Percentiles rank a stretch among this genome's conserved stretches.
These are phyloP conservation scores for Leishmania arabica DNA, from an alignment of 208 protist genomes.

Conservation along the genomic window DNA sequence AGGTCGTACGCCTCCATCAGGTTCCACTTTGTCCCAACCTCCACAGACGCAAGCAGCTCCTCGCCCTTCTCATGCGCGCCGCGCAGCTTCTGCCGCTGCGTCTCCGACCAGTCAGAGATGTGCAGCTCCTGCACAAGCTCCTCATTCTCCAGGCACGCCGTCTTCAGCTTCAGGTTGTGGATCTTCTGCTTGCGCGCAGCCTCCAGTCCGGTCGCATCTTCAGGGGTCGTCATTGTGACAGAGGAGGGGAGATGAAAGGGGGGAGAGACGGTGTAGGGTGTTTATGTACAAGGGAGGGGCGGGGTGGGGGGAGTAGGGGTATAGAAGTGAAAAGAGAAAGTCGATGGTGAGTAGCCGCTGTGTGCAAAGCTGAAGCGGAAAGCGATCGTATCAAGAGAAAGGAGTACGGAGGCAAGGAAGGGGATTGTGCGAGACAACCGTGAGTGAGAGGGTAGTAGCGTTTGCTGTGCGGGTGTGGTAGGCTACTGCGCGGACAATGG, in stretches of 20 bases:
- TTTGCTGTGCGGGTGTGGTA: not conserved
- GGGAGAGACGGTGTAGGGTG: slow-evolving; percentile 4
- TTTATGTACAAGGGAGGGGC: not conserved
- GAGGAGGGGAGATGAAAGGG: not conserved
- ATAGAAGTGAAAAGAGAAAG: not conserved
- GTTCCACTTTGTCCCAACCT: slow-evolving; percentile 84
- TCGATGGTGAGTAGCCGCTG: not conserved
- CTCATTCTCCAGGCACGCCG: slow-evolving; percentile 77
- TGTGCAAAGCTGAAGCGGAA: not conserved
- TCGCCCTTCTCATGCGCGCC: slow-evolving; percentile 76
- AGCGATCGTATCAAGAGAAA: not conserved
- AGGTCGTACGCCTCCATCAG: slow-evolving; percentile 84
- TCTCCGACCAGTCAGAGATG: slow-evolving; percentile 84
- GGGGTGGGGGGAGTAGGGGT: no score
- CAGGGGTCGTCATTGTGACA: slow-evolving; percentile 46
- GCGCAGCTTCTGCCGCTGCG: slow-evolving; percentile 76
- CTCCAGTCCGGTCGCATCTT: slow-evolving; percentile 76
- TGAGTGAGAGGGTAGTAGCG: not conserved
- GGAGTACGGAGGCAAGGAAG: no score
- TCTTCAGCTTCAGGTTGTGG: slow-evolving; percentile 90
- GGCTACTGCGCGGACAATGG: not conserved
- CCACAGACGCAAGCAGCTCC: slow-evolving; percentile 68
- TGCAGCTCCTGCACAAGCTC: slow-evolving; percentile 86
- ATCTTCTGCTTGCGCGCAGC: slow-evolving; percentile 88
- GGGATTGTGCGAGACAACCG: no score